These are phyloP conservation scores for Pulveroboletus sp. DNA, from an alignment of 768 basidiomycete genomes.

Conservation along the genomic window DNA sequence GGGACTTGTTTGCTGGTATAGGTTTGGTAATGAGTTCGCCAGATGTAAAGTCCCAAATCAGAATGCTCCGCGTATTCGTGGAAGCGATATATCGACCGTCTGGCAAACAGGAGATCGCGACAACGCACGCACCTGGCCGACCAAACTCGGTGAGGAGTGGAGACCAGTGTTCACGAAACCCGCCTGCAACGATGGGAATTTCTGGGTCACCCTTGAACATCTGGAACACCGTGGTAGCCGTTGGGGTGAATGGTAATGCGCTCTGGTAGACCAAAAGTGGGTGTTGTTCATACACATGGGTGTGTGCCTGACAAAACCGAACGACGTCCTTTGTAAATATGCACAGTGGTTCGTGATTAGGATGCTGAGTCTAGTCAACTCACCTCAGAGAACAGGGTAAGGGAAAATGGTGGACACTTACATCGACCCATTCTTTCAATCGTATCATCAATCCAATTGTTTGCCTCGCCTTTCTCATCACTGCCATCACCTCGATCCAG, in stretches of 20 bases:
- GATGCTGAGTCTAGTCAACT: constrained; percentile 10
- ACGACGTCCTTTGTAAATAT: constrained; percentile 23
- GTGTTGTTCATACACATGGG: constrained; percentile 29
- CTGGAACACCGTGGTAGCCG: constrained; percentile 20
- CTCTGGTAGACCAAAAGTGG: constrained; percentile 30
- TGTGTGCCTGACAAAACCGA: constrained; percentile 31
- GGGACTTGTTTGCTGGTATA: constrained; percentile 7
- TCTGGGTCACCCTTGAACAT: constrained; percentile 24
- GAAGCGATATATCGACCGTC: constrained; percentile 30
- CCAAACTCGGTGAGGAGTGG: constrained; percentile 30
- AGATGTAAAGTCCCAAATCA: constrained; percentile 25
- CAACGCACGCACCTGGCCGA: constrained; percentile 10
- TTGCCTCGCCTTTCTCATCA: constrained; percentile 29
- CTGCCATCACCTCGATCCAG: constrained; percentile 32
- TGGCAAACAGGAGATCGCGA: constrained; percentile 21
- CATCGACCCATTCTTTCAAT: constrained; percentile 26
- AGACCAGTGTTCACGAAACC: constrained; percentile 29
- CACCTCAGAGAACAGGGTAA: neutral
- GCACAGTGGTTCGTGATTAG: constrained; percentile 14
- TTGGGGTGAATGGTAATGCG: constrained; percentile 31
- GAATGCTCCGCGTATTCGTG: constrained; percentile 16
- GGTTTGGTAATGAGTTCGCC: constrained; percentile 23
- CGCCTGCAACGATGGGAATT: constrained; percentile 22
- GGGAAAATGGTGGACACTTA: constrained; percentile 2
- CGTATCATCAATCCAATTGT: constrained; percentile 26